These are phyloP conservation scores for Ambispora gerdemannii DNA, from an alignment of 192 early-diverging fungal species.

Conservation along the genomic window DNA sequence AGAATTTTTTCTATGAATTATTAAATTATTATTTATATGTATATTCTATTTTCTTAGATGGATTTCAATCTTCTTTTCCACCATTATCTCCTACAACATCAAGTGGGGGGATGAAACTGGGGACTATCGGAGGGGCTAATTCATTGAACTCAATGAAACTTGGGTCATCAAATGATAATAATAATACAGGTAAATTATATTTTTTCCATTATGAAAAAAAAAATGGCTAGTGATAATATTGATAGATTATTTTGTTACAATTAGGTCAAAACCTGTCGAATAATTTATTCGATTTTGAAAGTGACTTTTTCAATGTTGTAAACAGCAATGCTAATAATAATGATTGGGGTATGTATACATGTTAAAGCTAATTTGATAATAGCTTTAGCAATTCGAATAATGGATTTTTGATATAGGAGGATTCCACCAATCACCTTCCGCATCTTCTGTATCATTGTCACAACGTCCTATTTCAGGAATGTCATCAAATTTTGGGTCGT, in stretches of 20 bases:
- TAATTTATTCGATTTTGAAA: not conserved
- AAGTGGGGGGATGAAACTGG: not conserved
- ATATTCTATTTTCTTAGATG: constrained; percentile 17
- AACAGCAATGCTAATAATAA: not conserved
- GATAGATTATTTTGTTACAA: too few species aligned
- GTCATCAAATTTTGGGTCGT: not conserved
- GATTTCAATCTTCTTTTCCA: not conserved
- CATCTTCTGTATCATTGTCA: not conserved
- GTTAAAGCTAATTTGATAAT: too few species aligned
- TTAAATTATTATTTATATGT: not conserved
- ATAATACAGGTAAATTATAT: too few species aligned
- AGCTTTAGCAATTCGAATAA: too few species aligned
- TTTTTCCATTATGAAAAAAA: too few species aligned
- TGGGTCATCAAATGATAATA: too few species aligned
- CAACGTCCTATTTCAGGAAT: not conserved
- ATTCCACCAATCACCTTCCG: not conserved
- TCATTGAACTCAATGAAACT: too few species aligned
- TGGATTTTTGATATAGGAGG: not conserved
- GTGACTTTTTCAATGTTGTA: not conserved
- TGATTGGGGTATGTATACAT: not conserved
- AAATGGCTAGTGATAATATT: too few species aligned
- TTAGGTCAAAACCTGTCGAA: not conserved
- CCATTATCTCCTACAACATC: not conserved
- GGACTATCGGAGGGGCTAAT: not conserved
- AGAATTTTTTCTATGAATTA: constrained; percentile 13